A percentile compares a stretch with the other conserved stretches of the same genome.
phyloP scores from a whole-genome alignment of 768 basidiomycete species.

The Pleurotus sapidus region DNA sequence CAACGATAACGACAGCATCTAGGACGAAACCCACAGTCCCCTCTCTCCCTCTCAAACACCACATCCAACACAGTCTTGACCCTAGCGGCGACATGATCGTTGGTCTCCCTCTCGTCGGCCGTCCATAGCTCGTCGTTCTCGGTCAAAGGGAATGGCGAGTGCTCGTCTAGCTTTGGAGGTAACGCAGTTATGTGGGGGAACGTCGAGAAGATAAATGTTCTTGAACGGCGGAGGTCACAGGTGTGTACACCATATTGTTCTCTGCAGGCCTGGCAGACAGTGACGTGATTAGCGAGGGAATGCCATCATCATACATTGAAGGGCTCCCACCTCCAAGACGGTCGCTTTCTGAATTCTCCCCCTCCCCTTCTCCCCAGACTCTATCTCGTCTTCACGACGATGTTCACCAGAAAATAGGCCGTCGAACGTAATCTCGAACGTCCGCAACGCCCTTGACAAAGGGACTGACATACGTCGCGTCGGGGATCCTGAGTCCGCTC shows the following conservation, averaged over 20 bases:
- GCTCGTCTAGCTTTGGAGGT: constrained; percentile 42
- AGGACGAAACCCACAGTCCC: constrained; percentile 39
- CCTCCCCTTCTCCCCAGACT: too few relatives aligned
- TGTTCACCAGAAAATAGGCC: constrained; percentile 14
- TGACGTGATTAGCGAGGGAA: neutral
- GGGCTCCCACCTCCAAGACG: neutral
- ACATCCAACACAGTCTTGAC: constrained; percentile 50
- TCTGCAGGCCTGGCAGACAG: constrained; percentile 49
- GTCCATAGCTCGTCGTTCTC: constrained; percentile 67
- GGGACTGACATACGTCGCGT: constrained; percentile 64
- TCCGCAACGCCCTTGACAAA: constrained; percentile 57
- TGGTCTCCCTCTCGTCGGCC: constrained; percentile 50
- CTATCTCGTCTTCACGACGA: too few relatives aligned
- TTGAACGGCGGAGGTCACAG: constrained; percentile 59
- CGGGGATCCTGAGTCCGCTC: constrained; percentile 46
- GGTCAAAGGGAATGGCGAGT: constrained; percentile 27
- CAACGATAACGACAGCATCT: neutral
- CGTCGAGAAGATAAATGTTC: constrained; percentile 40
- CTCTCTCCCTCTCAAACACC: constrained; percentile 47
- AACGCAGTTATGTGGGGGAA: constrained; percentile 43
- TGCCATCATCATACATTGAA: neutral
- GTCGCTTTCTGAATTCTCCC: too few relatives aligned
- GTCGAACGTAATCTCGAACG: constrained; percentile 51
- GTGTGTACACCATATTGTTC: constrained; percentile 70
- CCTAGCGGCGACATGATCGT: constrained; percentile 40